Evolutionary conservation across 805 yeast species (phyloP).

Genomic region (Saturnispora mendoncae): DNA sequence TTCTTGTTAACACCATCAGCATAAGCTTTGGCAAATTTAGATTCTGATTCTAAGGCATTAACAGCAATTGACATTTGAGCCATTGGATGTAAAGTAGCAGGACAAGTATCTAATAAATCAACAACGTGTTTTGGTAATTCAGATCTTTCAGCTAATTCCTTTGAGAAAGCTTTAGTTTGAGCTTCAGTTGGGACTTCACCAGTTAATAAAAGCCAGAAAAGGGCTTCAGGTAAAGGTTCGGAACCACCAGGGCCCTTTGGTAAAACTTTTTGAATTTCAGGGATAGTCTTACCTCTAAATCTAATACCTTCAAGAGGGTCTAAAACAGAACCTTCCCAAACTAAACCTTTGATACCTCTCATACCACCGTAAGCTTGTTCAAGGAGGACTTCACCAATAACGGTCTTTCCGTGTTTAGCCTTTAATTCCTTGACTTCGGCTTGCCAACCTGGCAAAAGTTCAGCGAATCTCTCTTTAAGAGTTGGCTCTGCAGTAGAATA

Average conservation of each 20-base stretch:
- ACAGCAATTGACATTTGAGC: conserved; percentile 82
- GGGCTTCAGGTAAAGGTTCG: conserved; percentile 66
- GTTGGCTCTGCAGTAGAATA: conserved; percentile 42
- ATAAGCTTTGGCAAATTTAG: conserved; percentile 77
- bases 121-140: conserved; percentile 70
- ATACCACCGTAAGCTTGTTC: conserved; percentile 88
- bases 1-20: conserved; percentile 75
- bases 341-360: conserved; percentile 80
- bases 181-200: conserved; percentile 73
- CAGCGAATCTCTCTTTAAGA: conserved; percentile 90
- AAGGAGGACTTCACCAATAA: conserved; percentile 62
- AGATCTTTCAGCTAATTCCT: conserved; percentile 72
- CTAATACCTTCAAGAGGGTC: conserved; percentile 83
- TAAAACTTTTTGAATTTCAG: conserved; percentile 62
- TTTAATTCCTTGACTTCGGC: conserved; percentile 87
- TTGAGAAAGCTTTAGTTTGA: conserved; percentile 63
- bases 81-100: conserved; percentile 78
- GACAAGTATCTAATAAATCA: conserved; percentile 63
- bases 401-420: conserved; percentile 81
- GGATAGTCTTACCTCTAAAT: conserved; percentile 78
- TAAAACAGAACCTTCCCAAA: conserved; percentile 83
- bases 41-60: conserved; percentile 73
- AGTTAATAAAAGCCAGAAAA: conserved; percentile 74
- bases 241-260: conserved; percentile 67
- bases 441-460: conserved; percentile 81